Evolutionary conservation across 306 rosid genomes (phyloP).

Genomic region (Cucurbita argyrosperma): DNA sequence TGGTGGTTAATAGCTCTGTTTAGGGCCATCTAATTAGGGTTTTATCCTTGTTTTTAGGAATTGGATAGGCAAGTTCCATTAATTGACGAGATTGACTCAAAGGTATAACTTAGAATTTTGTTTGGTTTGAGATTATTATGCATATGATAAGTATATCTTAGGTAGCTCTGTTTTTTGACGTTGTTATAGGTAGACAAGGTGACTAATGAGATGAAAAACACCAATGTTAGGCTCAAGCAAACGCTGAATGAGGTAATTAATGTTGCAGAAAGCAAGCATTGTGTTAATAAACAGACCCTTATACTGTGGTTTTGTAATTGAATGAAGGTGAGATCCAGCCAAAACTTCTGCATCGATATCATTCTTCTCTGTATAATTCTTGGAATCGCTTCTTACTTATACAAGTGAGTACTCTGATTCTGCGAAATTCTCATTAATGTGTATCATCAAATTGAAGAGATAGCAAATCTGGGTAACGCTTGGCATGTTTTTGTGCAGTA

Average conservation of each 20-base stretch:
- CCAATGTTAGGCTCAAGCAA: conserved; percentile 60
- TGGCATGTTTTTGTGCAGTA: neutral
- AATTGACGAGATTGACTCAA: conserved; percentile 69
- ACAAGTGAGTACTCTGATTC: conserved; percentile 39
- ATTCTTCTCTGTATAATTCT: conserved; percentile 61
- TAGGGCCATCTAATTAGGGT: neutral
- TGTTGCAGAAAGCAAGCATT: neutral
- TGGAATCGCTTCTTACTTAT: conserved; percentile 49
- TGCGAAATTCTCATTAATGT: neutral
- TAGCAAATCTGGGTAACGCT: neutral
- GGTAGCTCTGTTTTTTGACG: neutral
- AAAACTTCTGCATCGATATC: conserved; percentile 81
- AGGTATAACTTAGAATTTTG: conserved; percentile 22
- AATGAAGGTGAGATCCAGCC: conserved; percentile 64
- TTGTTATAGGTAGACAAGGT: conserved; percentile 53
- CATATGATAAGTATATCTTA: neutral
- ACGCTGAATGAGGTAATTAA: conserved; percentile 52
- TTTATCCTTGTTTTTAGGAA: conserved; percentile 44
- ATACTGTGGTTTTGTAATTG: conserved; percentile 4
- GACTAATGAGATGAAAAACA: conserved; percentile 43
- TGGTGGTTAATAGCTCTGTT: neutral
- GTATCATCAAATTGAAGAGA: too few relatives aligned
- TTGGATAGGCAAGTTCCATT: conserved; percentile 76
- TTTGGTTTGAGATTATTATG: neutral
- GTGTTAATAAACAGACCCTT: neutral